Percentiles rank a stretch among this genome's conserved stretches.
Evolutionary conservation across 805 yeast species (phyloP).

Genomic region (Blastobotrys attinorum): DNA sequence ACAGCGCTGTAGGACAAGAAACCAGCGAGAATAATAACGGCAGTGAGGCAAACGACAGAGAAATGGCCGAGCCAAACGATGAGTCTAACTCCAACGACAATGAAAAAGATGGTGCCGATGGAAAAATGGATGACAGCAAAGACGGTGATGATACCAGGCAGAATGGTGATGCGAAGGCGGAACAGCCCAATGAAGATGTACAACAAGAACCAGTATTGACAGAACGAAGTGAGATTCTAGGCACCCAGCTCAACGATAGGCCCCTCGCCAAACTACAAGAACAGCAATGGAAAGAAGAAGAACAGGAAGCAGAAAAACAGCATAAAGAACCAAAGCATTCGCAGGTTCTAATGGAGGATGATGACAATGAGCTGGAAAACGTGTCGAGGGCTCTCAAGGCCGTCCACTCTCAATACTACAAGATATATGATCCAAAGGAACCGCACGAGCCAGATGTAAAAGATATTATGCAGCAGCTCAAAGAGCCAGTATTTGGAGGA

Average conservation of each 20-base stretch:
- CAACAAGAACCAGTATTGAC: conserved; percentile 49
- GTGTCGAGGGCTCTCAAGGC: conserved; percentile 53
- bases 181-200: conserved; percentile 35
- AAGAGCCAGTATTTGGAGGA: conserved; percentile 56
- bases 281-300: conserved; percentile 7
- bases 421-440: conserved; percentile 31
- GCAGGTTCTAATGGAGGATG: conserved; percentile 59
- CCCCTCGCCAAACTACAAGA: conserved; percentile 74
- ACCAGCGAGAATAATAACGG: conserved; percentile 22
- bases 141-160: conserved; percentile 20
- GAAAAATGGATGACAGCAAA: conserved; percentile 16
- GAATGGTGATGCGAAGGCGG: conserved; percentile 27
- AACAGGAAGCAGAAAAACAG: background rate
- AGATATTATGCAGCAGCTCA: conserved; percentile 54
- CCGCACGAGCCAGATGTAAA: conserved; percentile 25
- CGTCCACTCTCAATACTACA: conserved; percentile 64
- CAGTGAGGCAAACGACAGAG: background rate
- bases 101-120: conserved; percentile 17
- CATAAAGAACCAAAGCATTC: conserved; percentile 7
- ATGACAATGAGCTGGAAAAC: conserved; percentile 66
- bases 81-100: background rate
- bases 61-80: background rate
- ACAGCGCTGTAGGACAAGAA: conserved; percentile 11
- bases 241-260: conserved; percentile 72
- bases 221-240: conserved; percentile 62